Evolutionary conservation across 2,329 filamentous ascomycete genomes (phyloP).

Genomic region (Metarhizium robertsii): DNA sequence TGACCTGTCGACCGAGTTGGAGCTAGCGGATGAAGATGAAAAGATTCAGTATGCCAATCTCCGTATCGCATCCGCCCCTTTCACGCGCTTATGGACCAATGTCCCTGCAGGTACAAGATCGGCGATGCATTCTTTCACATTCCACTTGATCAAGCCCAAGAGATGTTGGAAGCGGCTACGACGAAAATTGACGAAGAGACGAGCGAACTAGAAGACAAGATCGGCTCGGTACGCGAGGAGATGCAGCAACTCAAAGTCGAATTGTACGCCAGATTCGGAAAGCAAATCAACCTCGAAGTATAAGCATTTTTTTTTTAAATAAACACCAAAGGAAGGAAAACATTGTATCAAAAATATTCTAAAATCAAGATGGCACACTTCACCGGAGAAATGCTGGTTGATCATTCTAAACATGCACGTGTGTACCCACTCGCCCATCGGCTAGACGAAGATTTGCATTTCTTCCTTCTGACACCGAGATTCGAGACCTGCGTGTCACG

Average conservation of each 20-base stretch:
- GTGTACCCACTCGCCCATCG: background rate
- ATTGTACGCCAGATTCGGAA: conserved; percentile 88
- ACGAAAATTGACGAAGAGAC: conserved; percentile 71
- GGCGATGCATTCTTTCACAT: conserved; percentile 92
- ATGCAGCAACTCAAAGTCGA: conserved; percentile 86
- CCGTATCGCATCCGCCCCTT: conserved; percentile 21
- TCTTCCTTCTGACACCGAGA: background rate
- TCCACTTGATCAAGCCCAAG: conserved; percentile 74
- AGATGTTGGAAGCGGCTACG: conserved; percentile 65
- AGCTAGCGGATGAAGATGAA: conserved; percentile 92
- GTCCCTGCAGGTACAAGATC: conserved; percentile 70
- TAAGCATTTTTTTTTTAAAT: background rate
- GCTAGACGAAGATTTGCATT: background rate
- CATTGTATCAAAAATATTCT: background rate
- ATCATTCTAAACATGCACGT: background rate
- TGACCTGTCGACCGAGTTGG: conserved; percentile 82
- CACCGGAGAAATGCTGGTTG: background rate
- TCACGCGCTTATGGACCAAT: background rate
- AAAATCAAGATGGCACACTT: background rate
- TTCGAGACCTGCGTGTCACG: background rate
- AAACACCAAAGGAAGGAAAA: background rate
- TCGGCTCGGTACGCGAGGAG: conserved; percentile 68
- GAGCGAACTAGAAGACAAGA: conserved; percentile 63
- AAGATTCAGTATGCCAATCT: conserved; percentile 60
- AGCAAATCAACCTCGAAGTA: conserved; percentile 86